A percentile compares a stretch with the other conserved stretches of the same genome.
phyloP scores from a whole-genome alignment of 2,329 filamentous ascomycete species.

The Ophiocordyceps camponoti-floridani region DNA sequence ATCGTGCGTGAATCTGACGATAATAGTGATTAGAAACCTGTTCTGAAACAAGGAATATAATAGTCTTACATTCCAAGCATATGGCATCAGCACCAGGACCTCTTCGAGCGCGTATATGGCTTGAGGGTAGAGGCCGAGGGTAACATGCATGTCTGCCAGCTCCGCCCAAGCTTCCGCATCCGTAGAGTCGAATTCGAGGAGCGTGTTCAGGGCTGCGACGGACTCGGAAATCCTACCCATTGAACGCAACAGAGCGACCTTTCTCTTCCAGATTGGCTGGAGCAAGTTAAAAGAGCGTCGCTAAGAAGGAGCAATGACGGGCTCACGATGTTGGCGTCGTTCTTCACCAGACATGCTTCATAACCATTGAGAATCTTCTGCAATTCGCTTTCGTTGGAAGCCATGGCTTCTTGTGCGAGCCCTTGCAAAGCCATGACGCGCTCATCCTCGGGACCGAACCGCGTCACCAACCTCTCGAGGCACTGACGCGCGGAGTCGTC shows the following conservation, averaged over 20 bases:
- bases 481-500: constrained; percentile 59
- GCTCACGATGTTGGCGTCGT: constrained; percentile 63
- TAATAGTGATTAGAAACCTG: constrained; percentile 5
- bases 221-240: constrained; percentile 56
- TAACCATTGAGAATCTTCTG: constrained; percentile 60
- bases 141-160: constrained; percentile 70
- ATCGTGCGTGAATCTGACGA: constrained; percentile 67
- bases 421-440: constrained; percentile 70
- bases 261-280: constrained; percentile 73
- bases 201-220: constrained; percentile 50
- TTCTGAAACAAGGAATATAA: not conserved
- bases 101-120: constrained; percentile 83
- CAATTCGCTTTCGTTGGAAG: constrained; percentile 45
- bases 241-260: constrained; percentile 61
- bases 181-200: constrained; percentile 71
- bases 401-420: constrained; percentile 68
- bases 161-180: constrained; percentile 92
- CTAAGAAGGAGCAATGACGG: not conserved
- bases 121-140: constrained; percentile 62
- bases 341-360: constrained; percentile 52
- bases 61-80: constrained; percentile 80
- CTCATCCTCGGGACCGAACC: constrained; percentile 75
- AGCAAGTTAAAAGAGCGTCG: constrained; percentile 7
- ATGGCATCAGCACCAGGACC: constrained; percentile 68
- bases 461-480: constrained; percentile 54